Percentiles rank a stretch among this genome's conserved stretches.
These are phyloP conservation scores for Scenedesmus sp. DNA, from an alignment of 163 green algal species.

Conservation along the genomic window DNA sequence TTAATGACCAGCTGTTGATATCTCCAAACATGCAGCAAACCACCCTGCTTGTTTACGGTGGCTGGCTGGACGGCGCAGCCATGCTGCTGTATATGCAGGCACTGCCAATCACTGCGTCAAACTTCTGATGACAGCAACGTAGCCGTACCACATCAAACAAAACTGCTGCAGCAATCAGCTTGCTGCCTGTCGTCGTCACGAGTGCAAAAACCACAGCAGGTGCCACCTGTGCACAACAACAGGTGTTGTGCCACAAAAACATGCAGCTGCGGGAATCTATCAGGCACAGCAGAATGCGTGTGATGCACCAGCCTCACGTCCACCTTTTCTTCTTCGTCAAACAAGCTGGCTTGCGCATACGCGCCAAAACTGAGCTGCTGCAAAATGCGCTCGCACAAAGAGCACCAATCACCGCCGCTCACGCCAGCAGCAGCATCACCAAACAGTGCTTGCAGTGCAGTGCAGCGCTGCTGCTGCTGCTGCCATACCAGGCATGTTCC, in stretches of 20 bases:
- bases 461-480: background rate
- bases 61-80: background rate
- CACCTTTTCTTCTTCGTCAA: background rate
- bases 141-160: background rate
- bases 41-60: too few relatives aligned
- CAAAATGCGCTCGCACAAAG: background rate
- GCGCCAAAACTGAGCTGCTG: background rate
- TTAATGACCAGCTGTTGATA: background rate
- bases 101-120: background rate
- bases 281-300: too few relatives aligned
- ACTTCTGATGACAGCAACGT: background rate
- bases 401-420: background rate
- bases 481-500: background rate
- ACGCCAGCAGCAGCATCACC: background rate
- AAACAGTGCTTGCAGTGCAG: background rate
- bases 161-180: background rate
- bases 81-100: background rate
- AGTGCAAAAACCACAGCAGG: background rate
- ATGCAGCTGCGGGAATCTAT: too few relatives aligned
- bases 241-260: background rate
- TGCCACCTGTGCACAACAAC: background rate
- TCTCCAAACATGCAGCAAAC: background rate
- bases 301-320: background rate
- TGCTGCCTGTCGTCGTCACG: background rate
- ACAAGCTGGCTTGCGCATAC: background rate